These are phyloP conservation scores for Linnemannia zychae DNA, from an alignment of 192 early-diverging fungal species.

Conservation along the genomic window DNA sequence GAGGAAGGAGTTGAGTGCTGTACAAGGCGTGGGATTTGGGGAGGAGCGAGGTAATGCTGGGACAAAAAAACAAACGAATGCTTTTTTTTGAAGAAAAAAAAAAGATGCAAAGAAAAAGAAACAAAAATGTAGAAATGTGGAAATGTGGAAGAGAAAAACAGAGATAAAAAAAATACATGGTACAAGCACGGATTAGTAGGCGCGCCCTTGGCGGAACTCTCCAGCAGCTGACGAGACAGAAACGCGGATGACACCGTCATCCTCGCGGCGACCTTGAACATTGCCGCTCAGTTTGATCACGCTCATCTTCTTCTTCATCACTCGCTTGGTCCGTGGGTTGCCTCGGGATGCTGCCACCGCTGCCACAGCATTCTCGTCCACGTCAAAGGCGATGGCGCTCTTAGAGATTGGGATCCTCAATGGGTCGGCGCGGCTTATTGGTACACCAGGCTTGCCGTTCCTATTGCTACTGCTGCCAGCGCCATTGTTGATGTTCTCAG, in stretches of 20 bases:
- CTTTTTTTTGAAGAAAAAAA: neutral
- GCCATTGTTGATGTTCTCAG: constrained; percentile 1
- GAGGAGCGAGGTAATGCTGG: neutral
- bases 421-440: constrained; percentile 1
- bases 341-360: constrained; percentile 6
- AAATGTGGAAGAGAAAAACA: neutral
- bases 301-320: constrained; percentile 59
- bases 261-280: constrained; percentile 48
- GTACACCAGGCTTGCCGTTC: neutral
- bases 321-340: constrained; percentile 23
- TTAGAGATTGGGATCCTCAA: constrained; percentile 18
- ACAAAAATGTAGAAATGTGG: neutral
- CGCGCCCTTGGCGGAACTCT: neutral
- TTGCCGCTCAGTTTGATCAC: constrained; percentile 46
- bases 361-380: constrained; percentile 18
- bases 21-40: neutral
- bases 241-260: constrained; percentile 49
- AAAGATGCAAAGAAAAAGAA: neutral
- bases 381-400: constrained; percentile 35
- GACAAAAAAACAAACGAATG: neutral
- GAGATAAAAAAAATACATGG: neutral
- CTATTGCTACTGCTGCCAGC: constrained; percentile 1
- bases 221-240: constrained; percentile 14
- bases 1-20: neutral
- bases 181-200: neutral